Base-by-base conservation (phyloP, 1,284 basidiomycete species). In the Pholiota adiposa region DNA sequence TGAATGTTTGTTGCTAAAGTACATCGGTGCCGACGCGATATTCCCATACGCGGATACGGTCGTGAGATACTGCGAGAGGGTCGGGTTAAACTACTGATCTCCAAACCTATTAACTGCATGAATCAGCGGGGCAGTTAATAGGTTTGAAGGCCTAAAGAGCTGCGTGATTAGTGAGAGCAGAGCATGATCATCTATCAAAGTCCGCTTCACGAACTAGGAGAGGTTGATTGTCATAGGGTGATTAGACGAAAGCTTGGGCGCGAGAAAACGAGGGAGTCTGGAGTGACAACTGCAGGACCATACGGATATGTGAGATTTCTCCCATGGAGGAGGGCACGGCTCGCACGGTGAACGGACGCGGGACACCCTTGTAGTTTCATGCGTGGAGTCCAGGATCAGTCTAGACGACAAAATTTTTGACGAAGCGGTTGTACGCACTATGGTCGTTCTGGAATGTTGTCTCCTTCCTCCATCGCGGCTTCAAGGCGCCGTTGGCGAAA, bases 1-100 rank as follows among this genome's bases (percentile, higher is more conserved):
- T 43, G 25, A 54, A 41, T 38, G 46, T 29, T 11, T 41, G 19
- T 18, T 51, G 14, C 54, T 56, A 46, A 49, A 46, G 46, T 38
- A 56, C 33, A 21, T 56, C 54, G 54, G 54, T 49, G 27, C 54
- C 54, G 54, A 48, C 46, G 23, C 29, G 23, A 19, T 18, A 8
- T 49, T 16, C 33, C 33, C 31, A 33, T 27, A 16, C 12, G 27
- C n/a, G 19, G 25, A 33, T 40, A 36, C 4, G n/a, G n/a, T 21
- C 54, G 46, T 56, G 54, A 50, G 54, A 56, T 43, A 54, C 21
- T 54, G 52, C 52, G 52, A 40, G 40, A 43, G 36, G 52, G 52
- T 54, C 52, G 52, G 52, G 23, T 43, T 41, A 29, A 43, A 18
- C 25, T 23, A 27, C 52, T 19, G 40, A 29, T 27, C 29, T 14